Percentiles rank a stretch among this genome's conserved stretches.
Evolutionary conservation across 2,329 filamentous ascomycete species (phyloP).

Genomic region (Fusarium tupiense): DNA sequence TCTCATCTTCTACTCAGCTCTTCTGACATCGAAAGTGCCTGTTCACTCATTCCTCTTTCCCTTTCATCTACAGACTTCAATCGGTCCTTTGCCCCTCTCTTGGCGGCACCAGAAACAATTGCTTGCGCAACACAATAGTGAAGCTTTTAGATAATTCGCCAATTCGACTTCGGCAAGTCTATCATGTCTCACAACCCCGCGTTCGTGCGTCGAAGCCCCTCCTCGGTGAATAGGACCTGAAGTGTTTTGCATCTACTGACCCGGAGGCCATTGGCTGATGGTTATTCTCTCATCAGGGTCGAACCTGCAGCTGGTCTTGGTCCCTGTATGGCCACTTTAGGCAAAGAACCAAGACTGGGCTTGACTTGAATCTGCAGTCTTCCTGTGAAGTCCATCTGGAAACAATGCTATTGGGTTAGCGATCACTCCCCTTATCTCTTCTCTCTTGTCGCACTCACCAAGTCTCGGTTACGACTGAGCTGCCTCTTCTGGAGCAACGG

Average conservation of each 20-base stretch:
- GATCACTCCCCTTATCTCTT: not conserved
- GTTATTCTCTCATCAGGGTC: too few species aligned
- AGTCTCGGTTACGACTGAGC: not conserved
- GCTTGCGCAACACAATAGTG: not conserved
- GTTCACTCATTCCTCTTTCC: not conserved
- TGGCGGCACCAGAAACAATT: not conserved
- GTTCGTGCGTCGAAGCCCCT: not conserved
- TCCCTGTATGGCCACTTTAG: not conserved
- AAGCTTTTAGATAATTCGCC: not conserved
- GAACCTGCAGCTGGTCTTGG: not conserved
- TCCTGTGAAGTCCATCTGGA: rapidly evolving
- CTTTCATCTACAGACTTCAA: not conserved
- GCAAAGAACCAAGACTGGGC: not conserved
- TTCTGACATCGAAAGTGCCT: rapidly evolving
- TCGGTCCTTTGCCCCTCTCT: not conserved
- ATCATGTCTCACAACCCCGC: not conserved
- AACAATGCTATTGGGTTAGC: not conserved
- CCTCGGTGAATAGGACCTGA: not conserved
- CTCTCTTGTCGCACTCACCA: not conserved
- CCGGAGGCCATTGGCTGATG: not conserved
- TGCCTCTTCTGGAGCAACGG: not conserved
- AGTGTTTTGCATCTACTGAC: not conserved
- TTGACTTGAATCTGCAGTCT: not conserved
- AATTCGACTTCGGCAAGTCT: not conserved
- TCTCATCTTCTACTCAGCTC: too few species aligned